These are phyloP conservation scores for Annulohypoxylon nitens DNA, from an alignment of 495 filamentous ascomycete genomes.

Conservation along the genomic window DNA sequence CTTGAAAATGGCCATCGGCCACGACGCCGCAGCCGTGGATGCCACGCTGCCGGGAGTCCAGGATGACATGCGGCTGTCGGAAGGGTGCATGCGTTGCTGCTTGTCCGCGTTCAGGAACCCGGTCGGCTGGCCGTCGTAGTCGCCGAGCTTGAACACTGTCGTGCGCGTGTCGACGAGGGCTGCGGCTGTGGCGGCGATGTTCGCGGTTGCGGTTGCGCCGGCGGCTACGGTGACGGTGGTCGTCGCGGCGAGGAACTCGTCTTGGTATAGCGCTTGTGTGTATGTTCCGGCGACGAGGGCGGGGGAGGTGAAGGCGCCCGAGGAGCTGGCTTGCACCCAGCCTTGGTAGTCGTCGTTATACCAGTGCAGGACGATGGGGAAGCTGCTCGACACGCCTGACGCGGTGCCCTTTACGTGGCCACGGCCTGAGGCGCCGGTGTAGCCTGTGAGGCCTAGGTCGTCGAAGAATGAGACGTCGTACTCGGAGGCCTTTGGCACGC, in stretches of 20 bases:
- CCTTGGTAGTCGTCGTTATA: constrained; percentile 50
- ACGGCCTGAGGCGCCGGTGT: constrained; percentile 49
- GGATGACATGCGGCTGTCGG: constrained; percentile 49
- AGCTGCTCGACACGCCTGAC: constrained; percentile 46
- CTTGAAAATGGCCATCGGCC: constrained; percentile 52
- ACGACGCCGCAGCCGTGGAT: constrained; percentile 37
- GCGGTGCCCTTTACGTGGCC: constrained; percentile 49
- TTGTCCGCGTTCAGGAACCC: constrained; percentile 54
- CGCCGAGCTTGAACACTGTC: constrained; percentile 45
- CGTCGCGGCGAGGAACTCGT: constrained; percentile 50
- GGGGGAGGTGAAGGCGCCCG: constrained; percentile 46
- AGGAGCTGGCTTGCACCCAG: constrained; percentile 44
- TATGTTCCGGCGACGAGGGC: constrained; percentile 51
- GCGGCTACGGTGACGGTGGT: constrained; percentile 45
- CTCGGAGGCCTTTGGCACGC: constrained; percentile 47
- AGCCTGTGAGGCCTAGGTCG: constrained; percentile 47
- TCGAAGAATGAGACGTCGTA: constrained; percentile 55
- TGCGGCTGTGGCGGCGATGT: constrained; percentile 47
- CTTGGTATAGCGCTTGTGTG: constrained; percentile 52
- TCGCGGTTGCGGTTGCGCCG: constrained; percentile 45
- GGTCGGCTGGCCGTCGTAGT: constrained; percentile 52
- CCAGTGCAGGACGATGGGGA: constrained; percentile 51
- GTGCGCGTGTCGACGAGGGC: constrained; percentile 42
- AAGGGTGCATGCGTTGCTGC: constrained; percentile 52
- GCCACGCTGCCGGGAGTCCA: constrained; percentile 50